Percentiles rank a stretch among this genome's conserved stretches.
Evolutionary conservation across 352 stramenopile genomes (phyloP).

Genomic region (Phytophthora vignae): DNA sequence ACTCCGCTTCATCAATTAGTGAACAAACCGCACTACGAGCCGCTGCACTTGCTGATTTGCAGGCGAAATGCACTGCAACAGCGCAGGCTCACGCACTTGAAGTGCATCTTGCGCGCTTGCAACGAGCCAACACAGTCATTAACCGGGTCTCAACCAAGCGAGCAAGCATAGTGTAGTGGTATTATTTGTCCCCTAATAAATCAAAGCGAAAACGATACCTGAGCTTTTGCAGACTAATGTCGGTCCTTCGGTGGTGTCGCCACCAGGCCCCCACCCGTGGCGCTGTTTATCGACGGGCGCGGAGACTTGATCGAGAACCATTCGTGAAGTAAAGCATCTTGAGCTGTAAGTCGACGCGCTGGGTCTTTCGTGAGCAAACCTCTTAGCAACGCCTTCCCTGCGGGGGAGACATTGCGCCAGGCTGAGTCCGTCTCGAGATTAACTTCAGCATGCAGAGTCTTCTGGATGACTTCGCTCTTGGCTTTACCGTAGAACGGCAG

Average conservation of each 20-base stretch:
- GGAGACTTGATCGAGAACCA: slow-evolving; percentile 69
- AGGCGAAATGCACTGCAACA: slow-evolving; percentile 15
- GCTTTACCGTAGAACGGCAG: slow-evolving; percentile 93
- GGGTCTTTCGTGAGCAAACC: slow-evolving; percentile 89
- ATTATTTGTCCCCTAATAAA: not conserved
- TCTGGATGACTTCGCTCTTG: slow-evolving; percentile 94
- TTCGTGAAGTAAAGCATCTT: slow-evolving; percentile 80
- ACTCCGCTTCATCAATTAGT: slow-evolving; percentile 14
- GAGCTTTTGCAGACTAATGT: slow-evolving; percentile 13
- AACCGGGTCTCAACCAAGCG: slow-evolving; percentile 1
- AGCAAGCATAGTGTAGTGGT: slow-evolving; percentile 5
- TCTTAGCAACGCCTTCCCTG: slow-evolving; percentile 74
- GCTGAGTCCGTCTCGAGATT: slow-evolving; percentile 75
- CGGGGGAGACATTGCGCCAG: slow-evolving; percentile 64
- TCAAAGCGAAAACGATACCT: not conserved
- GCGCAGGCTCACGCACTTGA: slow-evolving; percentile 19
- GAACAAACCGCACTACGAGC: slow-evolving; percentile 38
- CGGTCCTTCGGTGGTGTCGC: slow-evolving; percentile 12
- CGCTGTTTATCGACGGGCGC: slow-evolving; percentile 34
- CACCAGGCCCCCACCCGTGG: slow-evolving; percentile 1
- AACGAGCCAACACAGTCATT: slow-evolving; percentile 15
- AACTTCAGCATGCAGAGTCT: slow-evolving; percentile 88
- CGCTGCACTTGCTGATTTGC: slow-evolving; percentile 26
- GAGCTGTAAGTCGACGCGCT: slow-evolving; percentile 76
- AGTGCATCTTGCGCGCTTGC: slow-evolving; percentile 40